These are phyloP conservation scores for Blumeria graminis DNA, from an alignment of 2,329 filamentous ascomycete genomes.

Conservation along the genomic window DNA sequence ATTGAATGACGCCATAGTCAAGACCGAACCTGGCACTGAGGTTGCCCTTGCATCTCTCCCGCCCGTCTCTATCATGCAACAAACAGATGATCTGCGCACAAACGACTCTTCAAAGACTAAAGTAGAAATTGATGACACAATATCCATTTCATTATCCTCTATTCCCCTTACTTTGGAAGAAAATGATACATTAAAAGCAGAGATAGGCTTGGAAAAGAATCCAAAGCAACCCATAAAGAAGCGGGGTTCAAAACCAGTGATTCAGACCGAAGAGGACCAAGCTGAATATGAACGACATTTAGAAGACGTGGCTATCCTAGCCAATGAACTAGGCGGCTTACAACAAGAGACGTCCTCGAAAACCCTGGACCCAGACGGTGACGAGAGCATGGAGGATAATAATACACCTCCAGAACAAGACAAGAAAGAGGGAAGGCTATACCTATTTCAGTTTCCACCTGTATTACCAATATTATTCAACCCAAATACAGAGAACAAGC, in stretches of 20 bases:
- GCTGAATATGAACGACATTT: conserved; percentile 25
- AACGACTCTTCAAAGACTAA: no score
- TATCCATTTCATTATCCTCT: no score
- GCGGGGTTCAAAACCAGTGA: conserved; percentile 16
- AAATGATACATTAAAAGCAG: background rate
- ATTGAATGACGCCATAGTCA: no score
- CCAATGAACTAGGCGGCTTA: conserved; percentile 22
- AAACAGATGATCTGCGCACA: no score
- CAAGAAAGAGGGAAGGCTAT: conserved; percentile 27
- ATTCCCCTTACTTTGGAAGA: no score
- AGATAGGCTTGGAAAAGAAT: conserved; percentile 4
- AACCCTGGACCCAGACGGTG: conserved; percentile 18
- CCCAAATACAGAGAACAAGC: conserved; percentile 8
- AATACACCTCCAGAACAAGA: conserved; percentile 3
- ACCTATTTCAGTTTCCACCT: conserved; percentile 40
- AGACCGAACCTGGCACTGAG: background rate
- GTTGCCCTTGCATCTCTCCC: no score
- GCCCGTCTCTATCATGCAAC: no score
- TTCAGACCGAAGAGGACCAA: conserved; percentile 27
- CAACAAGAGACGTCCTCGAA: conserved; percentile 8
- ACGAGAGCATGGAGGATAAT: conserved; percentile 12
- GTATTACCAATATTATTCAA: conserved; percentile 28
- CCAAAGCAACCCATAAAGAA: conserved; percentile 5
- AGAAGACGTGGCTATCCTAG: conserved; percentile 21
- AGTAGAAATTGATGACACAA: no score